These are phyloP conservation scores for Ganoderma lucidum DNA, from an alignment of 1,284 basidiomycete species.

Conservation along the genomic window DNA sequence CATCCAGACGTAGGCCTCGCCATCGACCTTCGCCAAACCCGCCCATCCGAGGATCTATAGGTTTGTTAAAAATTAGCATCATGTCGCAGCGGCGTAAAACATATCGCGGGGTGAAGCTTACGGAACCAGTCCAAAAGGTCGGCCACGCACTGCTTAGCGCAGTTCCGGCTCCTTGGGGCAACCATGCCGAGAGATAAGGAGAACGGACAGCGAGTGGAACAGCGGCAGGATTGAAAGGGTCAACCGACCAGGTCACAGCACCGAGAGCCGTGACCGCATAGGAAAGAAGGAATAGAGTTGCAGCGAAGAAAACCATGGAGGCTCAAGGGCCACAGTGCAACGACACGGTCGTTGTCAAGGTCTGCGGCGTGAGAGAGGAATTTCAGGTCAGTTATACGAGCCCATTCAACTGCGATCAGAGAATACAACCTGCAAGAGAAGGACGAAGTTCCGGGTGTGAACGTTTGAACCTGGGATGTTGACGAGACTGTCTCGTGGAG, in stretches of 20 bases:
- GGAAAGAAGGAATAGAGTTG: not conserved
- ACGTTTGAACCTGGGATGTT: not conserved
- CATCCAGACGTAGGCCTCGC: constrained; percentile 63
- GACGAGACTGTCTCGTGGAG: not conserved
- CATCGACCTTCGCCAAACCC: constrained; percentile 69
- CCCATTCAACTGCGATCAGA: not conserved
- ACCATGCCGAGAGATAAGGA: constrained; percentile 74
- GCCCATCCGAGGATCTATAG: constrained; percentile 71
- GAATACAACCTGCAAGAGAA: not conserved
- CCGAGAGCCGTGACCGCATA: constrained; percentile 5
- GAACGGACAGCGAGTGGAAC: constrained; percentile 67
- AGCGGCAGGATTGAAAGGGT: constrained; percentile 64
- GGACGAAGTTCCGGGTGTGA: not conserved
- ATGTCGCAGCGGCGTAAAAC: not conserved
- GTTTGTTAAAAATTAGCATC: not conserved
- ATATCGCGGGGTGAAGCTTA: constrained; percentile 37
- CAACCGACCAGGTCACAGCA: constrained; percentile 55
- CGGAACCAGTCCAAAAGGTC: constrained; percentile 69
- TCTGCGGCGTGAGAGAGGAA: not conserved
- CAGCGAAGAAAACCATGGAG: not conserved
- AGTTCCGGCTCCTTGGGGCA: constrained; percentile 60
- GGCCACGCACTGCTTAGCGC: constrained; percentile 70
- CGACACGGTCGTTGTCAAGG: constrained; percentile 5
- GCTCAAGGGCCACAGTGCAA: not conserved
- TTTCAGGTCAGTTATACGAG: not conserved